Percentiles rank a stretch among this genome's conserved stretches.
Conservation (phyloP, 2,329 filamentous ascomycete species). For the Chaetomium strumarium region DNA sequence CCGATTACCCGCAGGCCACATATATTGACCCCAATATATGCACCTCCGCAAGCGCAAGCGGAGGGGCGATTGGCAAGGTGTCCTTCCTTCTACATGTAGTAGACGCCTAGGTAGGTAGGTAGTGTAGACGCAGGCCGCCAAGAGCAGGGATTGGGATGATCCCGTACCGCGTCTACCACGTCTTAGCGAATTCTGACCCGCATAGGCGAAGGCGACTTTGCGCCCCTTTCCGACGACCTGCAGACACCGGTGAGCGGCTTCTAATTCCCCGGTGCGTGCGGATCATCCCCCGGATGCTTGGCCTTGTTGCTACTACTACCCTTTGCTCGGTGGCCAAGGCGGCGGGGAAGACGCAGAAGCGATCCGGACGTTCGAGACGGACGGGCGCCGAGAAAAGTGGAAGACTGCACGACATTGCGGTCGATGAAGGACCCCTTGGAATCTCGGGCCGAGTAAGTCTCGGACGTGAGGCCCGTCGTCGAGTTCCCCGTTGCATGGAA, state of each 20-base stretch:
- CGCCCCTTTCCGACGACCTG: constrained; percentile 13
- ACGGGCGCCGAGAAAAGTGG: too few species aligned
- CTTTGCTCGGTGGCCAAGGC: neutral
- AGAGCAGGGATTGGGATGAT: constrained; percentile 3
- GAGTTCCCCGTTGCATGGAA: neutral
- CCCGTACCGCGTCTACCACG: constrained; percentile 4
- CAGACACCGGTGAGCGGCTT: constrained; percentile 25
- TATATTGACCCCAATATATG: constrained; percentile 6
- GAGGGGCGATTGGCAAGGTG: neutral
- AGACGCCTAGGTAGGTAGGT: too few species aligned
- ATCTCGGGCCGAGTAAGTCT: constrained; percentile 9
- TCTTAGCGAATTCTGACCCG: constrained; percentile 8
- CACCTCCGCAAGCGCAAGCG: neutral
- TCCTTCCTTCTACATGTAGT: too few species aligned
- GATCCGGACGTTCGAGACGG: neutral
- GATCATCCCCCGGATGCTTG: constrained; percentile 14
- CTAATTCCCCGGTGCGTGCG: constrained; percentile 12
- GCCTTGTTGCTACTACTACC: neutral
- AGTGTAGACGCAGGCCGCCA: constrained; percentile 7
- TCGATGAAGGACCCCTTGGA: neutral
- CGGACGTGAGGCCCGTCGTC: neutral
- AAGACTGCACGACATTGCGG: neutral
- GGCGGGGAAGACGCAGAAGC: neutral
- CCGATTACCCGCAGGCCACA: neutral
- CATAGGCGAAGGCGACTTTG: constrained; percentile 19